Percentiles rank a stretch among this genome's conserved stretches.
Evolutionary conservation across 1,284 basidiomycete genomes (phyloP).

Genomic region (Boletus mariae): DNA sequence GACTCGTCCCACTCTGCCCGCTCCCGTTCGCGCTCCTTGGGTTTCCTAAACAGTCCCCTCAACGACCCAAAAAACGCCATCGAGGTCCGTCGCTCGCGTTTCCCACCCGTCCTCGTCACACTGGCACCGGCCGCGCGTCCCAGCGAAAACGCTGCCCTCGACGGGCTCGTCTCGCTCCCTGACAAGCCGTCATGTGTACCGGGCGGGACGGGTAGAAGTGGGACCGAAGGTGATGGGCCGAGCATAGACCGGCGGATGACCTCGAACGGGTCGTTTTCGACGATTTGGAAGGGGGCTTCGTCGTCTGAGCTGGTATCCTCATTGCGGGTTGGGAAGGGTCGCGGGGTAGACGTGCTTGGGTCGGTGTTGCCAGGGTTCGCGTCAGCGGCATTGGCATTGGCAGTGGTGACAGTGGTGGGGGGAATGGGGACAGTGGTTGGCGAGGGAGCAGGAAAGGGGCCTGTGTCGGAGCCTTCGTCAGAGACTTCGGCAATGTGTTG

Average conservation of each 20-base stretch:
- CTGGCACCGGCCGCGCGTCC: not conserved
- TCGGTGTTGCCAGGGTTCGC: not conserved
- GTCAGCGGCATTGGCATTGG: not conserved
- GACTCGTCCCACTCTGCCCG: conserved; percentile 14
- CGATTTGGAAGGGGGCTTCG: conserved; percentile 40
- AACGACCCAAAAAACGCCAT: conserved; percentile 29
- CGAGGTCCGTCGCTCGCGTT: conserved; percentile 23
- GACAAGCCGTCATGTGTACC: not conserved
- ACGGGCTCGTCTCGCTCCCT: not conserved
- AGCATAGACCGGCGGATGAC: conserved; percentile 19
- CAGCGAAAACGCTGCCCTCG: not conserved
- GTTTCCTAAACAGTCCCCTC: conserved; percentile 25
- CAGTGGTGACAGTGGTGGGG: not conserved
- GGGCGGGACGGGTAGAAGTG: not conserved
- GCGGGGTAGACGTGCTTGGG: not conserved
- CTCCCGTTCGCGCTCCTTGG: conserved; percentile 8
- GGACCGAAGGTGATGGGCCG: not conserved
- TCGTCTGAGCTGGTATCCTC: conserved; percentile 34
- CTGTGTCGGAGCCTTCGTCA: conserved; percentile 29
- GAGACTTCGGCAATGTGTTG: conserved; percentile 46
- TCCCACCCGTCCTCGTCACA: not conserved
- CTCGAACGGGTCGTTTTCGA: conserved; percentile 59
- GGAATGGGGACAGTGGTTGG: conserved; percentile 7
- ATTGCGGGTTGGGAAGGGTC: not conserved
- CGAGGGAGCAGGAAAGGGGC: conserved; percentile 13